Evolutionary conservation across 495 filamentous ascomycete genomes (phyloP).

Genomic region (Friedmanniomyces simplex): DNA sequence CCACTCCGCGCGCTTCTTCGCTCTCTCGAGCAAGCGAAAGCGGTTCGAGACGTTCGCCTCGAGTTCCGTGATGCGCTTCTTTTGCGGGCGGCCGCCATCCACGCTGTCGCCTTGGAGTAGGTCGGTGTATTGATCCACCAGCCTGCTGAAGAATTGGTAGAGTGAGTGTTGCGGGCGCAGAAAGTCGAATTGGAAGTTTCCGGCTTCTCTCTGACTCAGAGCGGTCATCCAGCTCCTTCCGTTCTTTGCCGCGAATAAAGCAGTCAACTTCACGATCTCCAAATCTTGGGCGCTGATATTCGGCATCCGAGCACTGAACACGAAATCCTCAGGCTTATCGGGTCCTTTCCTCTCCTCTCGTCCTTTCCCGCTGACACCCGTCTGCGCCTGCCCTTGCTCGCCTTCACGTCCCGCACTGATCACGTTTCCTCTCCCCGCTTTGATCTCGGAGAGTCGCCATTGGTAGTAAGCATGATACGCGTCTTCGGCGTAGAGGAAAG

Average conservation of each 20-base stretch:
- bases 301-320: slow-evolving; percentile 94
- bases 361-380: slow-evolving; percentile 10
- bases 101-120: slow-evolving; percentile 62
- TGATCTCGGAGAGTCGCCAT: slow-evolving; percentile 82
- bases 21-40: slow-evolving; percentile 60
- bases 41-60: slow-evolving; percentile 68
- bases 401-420: slow-evolving; percentile 67
- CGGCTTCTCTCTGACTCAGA: slow-evolving; percentile 72
- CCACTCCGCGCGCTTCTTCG: slow-evolving; percentile 78
- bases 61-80: slow-evolving; percentile 61
- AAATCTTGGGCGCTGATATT: slow-evolving; percentile 93
- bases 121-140: slow-evolving; percentile 90
- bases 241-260: slow-evolving; percentile 81
- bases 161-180: slow-evolving; percentile 89
- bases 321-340: slow-evolving; percentile 74
- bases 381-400: slow-evolving; percentile 47
- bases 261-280: slow-evolving; percentile 83
- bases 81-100: slow-evolving; percentile 53
- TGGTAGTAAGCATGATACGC: slow-evolving; percentile 79
- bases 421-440: slow-evolving; percentile 67
- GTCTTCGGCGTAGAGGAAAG: slow-evolving; percentile 72
- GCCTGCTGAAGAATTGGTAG: slow-evolving; percentile 83
- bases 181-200: slow-evolving; percentile 96
- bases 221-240: slow-evolving; percentile 84
- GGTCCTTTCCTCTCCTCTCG: slow-evolving; percentile 62